Evolutionary conservation across 2,329 filamentous ascomycete genomes (phyloP).

Genomic region (Fusarium albosuccineum): DNA sequence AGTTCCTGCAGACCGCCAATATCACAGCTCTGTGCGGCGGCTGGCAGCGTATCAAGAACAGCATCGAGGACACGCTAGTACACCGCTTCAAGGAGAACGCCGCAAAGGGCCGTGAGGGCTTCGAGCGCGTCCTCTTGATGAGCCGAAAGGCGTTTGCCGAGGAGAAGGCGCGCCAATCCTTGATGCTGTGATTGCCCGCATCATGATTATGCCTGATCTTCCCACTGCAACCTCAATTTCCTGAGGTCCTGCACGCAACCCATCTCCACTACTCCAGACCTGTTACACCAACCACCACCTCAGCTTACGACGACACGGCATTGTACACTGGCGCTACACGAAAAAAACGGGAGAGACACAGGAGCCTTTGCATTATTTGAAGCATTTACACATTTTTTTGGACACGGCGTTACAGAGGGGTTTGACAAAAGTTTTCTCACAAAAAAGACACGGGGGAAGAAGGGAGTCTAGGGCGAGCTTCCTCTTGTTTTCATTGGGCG

Average conservation of each 20-base stretch:
- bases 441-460: slow-evolving; percentile 22
- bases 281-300: slow-evolving; percentile 31
- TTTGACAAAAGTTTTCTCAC: slow-evolving; percentile 33
- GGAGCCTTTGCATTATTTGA: slow-evolving; percentile 29
- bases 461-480: slow-evolving; percentile 9
- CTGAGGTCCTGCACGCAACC: slow-evolving; percentile 29
- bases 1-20: slow-evolving; percentile 89
- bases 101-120: slow-evolving; percentile 89
- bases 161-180: slow-evolving; percentile 74
- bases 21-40: slow-evolving; percentile 95
- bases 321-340: slow-evolving; percentile 43
- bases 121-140: slow-evolving; percentile 95
- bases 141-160: slow-evolving; percentile 91
- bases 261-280: slow-evolving; percentile 42
- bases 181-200: slow-evolving; percentile 36
- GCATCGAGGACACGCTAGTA: slow-evolving; percentile 92
- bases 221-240: slow-evolving; percentile 15
- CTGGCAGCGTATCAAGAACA: slow-evolving; percentile 97
- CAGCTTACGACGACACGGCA: slow-evolving; percentile 41
- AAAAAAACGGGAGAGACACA: slow-evolving; percentile 28
- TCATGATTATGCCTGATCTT: slow-evolving; percentile 16
- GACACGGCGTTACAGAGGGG: slow-evolving; percentile 43
- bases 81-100: slow-evolving; percentile 94
- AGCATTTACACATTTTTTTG: slow-evolving; percentile 42
- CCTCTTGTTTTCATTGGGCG: slow-evolving; percentile 13